Evolutionary conservation across 148 eudicot species (phyloP).

Genomic region (Persicaria tinctoria): DNA sequence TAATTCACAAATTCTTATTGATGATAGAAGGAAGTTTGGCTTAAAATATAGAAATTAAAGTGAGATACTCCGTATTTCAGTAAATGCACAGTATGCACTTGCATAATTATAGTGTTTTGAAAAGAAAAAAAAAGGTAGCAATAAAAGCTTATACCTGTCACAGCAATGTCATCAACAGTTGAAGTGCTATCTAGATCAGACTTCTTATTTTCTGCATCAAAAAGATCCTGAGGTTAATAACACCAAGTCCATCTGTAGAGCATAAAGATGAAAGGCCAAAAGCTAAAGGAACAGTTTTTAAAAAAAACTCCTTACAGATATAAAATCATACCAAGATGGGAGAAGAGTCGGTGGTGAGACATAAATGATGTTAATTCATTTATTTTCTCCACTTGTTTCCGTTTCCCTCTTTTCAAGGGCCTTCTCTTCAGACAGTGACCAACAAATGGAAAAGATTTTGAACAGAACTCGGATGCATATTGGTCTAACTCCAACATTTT

Average conservation of each 20-base stretch:
- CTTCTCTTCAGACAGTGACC: conserved; percentile 32
- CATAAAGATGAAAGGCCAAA: background rate
- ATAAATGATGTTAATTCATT: conserved; percentile 50
- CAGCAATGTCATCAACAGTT: conserved; percentile 40
- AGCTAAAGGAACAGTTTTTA: conserved; percentile 3
- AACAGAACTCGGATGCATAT: conserved; percentile 37
- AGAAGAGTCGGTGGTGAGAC: conserved; percentile 76
- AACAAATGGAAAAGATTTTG: conserved; percentile 46
- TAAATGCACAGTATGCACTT: background rate
- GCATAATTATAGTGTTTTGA: background rate
- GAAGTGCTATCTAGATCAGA: conserved; percentile 51
- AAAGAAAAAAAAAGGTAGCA: background rate
- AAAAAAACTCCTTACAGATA: background rate
- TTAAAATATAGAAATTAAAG: background rate
- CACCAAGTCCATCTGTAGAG: background rate
- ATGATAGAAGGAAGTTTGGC: background rate
- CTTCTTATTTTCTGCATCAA: conserved; percentile 62
- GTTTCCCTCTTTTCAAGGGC: conserved; percentile 68
- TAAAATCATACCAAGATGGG: conserved; percentile 50
- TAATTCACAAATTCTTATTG: background rate
- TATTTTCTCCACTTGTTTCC: conserved; percentile 62
- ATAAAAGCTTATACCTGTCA: conserved; percentile 39
- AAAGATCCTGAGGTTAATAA: conserved; percentile 14
- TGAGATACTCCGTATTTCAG: background rate
- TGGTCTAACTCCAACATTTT: conserved; percentile 43